Evolutionary conservation across 768 basidiomycete genomes (phyloP).

Genomic region (Russula sp.): DNA sequence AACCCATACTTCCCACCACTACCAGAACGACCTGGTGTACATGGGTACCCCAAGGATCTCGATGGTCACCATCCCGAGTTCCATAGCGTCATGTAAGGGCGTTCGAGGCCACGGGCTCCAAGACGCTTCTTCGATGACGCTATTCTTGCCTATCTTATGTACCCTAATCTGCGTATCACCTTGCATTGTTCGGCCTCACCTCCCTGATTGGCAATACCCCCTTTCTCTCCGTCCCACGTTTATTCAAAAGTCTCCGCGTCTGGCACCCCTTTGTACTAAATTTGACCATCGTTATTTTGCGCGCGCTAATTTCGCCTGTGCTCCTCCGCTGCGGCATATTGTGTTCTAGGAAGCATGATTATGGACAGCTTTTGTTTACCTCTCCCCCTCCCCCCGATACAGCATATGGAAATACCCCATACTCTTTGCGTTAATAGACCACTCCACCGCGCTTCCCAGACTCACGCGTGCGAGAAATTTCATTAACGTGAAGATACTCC

Average conservation of each 20-base stretch:
- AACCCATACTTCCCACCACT: slow-evolving; percentile 32
- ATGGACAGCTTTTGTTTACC: slow-evolving; percentile 27
- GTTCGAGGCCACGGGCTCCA: slow-evolving; percentile 27
- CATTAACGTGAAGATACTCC: slow-evolving; percentile 4
- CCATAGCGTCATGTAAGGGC: slow-evolving; percentile 29
- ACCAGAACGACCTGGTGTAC: slow-evolving; percentile 25
- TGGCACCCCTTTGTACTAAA: slow-evolving; percentile 27
- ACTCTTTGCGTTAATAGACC: slow-evolving; percentile 22
- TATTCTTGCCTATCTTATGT: slow-evolving; percentile 32
- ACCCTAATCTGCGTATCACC: slow-evolving; percentile 26
- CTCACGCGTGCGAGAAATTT: slow-evolving; percentile 18
- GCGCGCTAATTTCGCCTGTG: slow-evolving; percentile 24
- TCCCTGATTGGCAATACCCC: slow-evolving; percentile 27
- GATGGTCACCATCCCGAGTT: slow-evolving; percentile 26
- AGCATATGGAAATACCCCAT: slow-evolving; percentile 30
- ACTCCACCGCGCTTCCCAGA: slow-evolving; percentile 20
- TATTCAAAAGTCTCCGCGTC: slow-evolving; percentile 27
- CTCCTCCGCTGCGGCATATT: slow-evolving; percentile 22
- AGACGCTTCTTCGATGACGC: slow-evolving; percentile 25
- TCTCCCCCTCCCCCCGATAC: slow-evolving; percentile 14
- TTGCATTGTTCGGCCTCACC: slow-evolving; percentile 23
- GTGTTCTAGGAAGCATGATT: slow-evolving; percentile 31
- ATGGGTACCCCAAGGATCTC: slow-evolving; percentile 28
- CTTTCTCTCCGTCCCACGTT: slow-evolving; percentile 26
- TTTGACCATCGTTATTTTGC: slow-evolving; percentile 26